Conservation (phyloP, 1,139 yeast genomes). For the Yamadazyma kanchanaburiensis region DNA sequence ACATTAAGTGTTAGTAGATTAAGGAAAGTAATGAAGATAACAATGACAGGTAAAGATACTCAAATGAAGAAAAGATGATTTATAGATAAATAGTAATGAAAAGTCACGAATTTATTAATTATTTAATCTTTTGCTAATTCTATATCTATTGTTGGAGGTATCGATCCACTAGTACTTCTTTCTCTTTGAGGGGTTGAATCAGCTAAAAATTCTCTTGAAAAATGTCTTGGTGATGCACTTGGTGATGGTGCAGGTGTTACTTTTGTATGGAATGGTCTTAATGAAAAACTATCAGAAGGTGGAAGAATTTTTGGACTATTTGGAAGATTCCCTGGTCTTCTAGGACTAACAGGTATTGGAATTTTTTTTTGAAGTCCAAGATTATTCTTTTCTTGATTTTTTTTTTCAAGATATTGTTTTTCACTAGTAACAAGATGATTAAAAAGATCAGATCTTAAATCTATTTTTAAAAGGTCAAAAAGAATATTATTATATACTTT, state of each 20-base stretch:
- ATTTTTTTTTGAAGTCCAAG: slow-evolving; percentile 23
- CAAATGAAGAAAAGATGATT: slow-evolving; percentile 1
- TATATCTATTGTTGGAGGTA: slow-evolving; percentile 27
- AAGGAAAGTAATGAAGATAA: slow-evolving; percentile 33
- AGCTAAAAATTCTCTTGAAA: slow-evolving; percentile 17
- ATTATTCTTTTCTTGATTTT: slow-evolving; percentile 27
- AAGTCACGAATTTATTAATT: neutral
- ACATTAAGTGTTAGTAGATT: slow-evolving; percentile 28
- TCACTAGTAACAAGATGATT: slow-evolving; percentile 29
- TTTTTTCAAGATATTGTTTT: slow-evolving; percentile 23
- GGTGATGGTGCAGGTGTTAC: slow-evolving; percentile 44
- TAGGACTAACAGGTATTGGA: slow-evolving; percentile 16
- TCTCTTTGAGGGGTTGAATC: slow-evolving; percentile 8
- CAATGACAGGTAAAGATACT: slow-evolving; percentile 32
- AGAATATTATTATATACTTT: slow-evolving; percentile 25
- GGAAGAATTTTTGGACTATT: slow-evolving; percentile 9
- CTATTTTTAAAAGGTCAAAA: slow-evolving; percentile 24
- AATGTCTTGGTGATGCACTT: slow-evolving; percentile 31
- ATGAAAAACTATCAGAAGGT: slow-evolving; percentile 29
- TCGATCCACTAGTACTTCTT: slow-evolving; percentile 21
- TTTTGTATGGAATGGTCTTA: slow-evolving; percentile 43
- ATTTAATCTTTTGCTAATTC: slow-evolving; percentile 20
- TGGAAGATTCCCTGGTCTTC: slow-evolving; percentile 5
- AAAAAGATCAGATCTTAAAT: slow-evolving; percentile 23
- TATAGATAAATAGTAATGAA: neutral